These are phyloP conservation scores for Seiridium cupressi DNA, from an alignment of 2,329 filamentous ascomycete genomes.

Conservation along the genomic window DNA sequence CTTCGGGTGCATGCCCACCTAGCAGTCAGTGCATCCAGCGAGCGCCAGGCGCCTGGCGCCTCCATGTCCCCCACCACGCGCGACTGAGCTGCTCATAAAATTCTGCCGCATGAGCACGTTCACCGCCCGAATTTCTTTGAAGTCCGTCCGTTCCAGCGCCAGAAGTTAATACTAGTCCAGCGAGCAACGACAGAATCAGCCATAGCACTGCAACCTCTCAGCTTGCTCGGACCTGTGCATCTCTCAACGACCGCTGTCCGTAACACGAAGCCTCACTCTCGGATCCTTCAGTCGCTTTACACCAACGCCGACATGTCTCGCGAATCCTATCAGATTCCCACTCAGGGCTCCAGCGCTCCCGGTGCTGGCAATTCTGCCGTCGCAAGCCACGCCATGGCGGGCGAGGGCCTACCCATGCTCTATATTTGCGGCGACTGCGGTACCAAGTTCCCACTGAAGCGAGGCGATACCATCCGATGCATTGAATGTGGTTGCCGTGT, in stretches of 20 bases:
- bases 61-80: too few relatives aligned
- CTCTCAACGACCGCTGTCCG: background rate
- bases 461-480: constrained; percentile 80
- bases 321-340: constrained; percentile 76
- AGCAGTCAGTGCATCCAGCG: too few relatives aligned
- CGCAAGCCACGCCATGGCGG: constrained; percentile 34
- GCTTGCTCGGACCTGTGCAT: background rate
- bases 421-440: constrained; percentile 87
- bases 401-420: constrained; percentile 57
- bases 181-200: background rate
- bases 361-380: constrained; percentile 39
- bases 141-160: background rate
- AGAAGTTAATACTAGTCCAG: background rate
- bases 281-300: background rate
- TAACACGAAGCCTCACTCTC: background rate
- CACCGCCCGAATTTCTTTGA: constrained; percentile 6
- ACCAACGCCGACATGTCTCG: constrained; percentile 52
- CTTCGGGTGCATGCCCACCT: too few relatives aligned
- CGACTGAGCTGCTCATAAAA: background rate
- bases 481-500: constrained; percentile 93
- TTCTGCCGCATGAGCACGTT: background rate
- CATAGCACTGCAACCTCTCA: background rate
- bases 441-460: constrained; percentile 70
- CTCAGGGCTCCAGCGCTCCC: constrained; percentile 41
- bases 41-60: too few relatives aligned